Percentiles rank a stretch among this genome's conserved stretches.
Evolutionary conservation across 2,329 filamentous ascomycete species (phyloP).

Genomic region (Ceratocystiopsis brevicomis): DNA sequence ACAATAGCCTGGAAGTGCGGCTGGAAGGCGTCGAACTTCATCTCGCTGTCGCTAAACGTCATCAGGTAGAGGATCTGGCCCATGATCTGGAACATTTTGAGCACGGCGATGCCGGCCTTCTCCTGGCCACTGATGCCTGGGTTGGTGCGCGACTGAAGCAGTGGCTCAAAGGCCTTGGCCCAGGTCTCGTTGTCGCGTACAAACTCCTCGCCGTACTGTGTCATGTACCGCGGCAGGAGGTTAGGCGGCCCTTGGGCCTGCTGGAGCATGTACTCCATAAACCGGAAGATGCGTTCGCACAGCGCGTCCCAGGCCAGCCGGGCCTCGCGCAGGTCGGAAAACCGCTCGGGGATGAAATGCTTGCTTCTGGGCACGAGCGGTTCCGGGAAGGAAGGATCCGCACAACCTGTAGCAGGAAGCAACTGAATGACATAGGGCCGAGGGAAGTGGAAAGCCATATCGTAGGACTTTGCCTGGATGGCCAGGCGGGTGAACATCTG

Average conservation of each 20-base stretch:
- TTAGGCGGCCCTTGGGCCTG: slow-evolving; percentile 30
- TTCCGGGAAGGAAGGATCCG: slow-evolving; percentile 14
- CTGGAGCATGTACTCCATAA: slow-evolving; percentile 35
- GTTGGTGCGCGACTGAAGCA: slow-evolving; percentile 29
- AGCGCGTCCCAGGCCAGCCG: slow-evolving; percentile 37
- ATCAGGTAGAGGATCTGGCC: slow-evolving; percentile 36
- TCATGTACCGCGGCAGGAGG: slow-evolving; percentile 29
- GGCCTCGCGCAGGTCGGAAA: slow-evolving; percentile 33
- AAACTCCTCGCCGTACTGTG: slow-evolving; percentile 28
- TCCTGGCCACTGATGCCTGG: slow-evolving; percentile 33
- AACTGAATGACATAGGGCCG: slow-evolving; percentile 40
- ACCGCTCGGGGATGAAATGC: slow-evolving; percentile 24
- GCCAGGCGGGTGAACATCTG: slow-evolving; percentile 45
- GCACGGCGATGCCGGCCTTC: slow-evolving; percentile 38
- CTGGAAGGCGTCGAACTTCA: slow-evolving; percentile 36
- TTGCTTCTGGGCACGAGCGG: slow-evolving; percentile 19
- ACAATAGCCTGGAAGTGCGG: slow-evolving; percentile 35
- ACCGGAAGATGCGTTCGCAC: slow-evolving; percentile 36
- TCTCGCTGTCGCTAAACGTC: slow-evolving; percentile 40
- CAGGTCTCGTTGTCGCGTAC: slow-evolving; percentile 32
- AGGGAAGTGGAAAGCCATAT: slow-evolving; percentile 49
- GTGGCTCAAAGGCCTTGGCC: slow-evolving; percentile 35
- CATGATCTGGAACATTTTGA: slow-evolving; percentile 45
- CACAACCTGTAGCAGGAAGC: slow-evolving; percentile 16
- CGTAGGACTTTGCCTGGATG: slow-evolving; percentile 48